Percentiles rank a stretch among this genome's conserved stretches.
These are phyloP conservation scores for Phaeosphaeriaceae sp. DNA, from an alignment of 2,329 filamentous ascomycete genomes.

Conservation along the genomic window DNA sequence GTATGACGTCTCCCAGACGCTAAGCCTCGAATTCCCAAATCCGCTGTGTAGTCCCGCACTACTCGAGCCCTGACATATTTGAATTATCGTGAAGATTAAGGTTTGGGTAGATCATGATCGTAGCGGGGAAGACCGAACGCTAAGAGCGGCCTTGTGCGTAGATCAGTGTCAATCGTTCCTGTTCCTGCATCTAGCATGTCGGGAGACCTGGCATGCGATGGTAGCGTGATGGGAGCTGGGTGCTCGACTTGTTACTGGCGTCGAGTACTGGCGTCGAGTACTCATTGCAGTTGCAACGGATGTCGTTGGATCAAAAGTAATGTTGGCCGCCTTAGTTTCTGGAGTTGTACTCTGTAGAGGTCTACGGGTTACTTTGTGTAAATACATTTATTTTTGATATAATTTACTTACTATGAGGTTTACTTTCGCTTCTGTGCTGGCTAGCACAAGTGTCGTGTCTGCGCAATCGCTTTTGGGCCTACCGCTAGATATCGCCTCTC, in stretches of 20 bases:
- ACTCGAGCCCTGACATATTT: background rate
- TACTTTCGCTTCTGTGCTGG: background rate
- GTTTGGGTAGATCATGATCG: background rate
- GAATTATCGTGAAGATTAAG: background rate
- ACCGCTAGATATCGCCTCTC: conserved; percentile 9
- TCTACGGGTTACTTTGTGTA: background rate
- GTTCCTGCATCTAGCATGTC: background rate
- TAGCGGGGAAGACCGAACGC: background rate
- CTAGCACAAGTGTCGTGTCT: background rate
- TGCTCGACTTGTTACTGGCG: too few relatives aligned
- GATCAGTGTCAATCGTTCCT: background rate
- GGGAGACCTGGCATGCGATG: background rate
- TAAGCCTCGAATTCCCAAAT: too few relatives aligned
- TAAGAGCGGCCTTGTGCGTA: background rate
- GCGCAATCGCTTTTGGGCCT: conserved; percentile 12
- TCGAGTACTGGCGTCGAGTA: background rate
- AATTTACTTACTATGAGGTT: background rate
- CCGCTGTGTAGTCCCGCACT: too few relatives aligned
- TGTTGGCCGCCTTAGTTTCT: background rate
- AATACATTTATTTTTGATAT: background rate
- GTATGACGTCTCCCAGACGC: too few relatives aligned
- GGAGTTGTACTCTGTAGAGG: too few relatives aligned
- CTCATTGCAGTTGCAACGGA: background rate
- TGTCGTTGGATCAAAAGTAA: background rate
- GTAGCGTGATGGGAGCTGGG: background rate